A percentile compares a stretch with the other conserved stretches of the same genome.
Conservation (phyloP, 2,329 filamentous ascomycete species). For the Hortaea sp. region DNA sequence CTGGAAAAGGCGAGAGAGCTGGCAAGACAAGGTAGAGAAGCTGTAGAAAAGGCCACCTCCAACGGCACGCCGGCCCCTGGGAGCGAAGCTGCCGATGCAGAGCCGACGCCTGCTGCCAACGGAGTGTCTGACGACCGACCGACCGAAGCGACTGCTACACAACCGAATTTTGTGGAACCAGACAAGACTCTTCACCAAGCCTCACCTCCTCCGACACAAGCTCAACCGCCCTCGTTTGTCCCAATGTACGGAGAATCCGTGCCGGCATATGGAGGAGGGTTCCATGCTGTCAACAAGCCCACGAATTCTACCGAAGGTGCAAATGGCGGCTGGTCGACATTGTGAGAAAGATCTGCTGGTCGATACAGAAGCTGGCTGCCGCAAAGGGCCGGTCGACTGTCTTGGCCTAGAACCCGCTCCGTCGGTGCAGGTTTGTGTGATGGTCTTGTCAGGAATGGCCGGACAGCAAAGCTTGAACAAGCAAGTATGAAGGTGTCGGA, state of each 20-base stretch:
- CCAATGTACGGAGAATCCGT: not conserved
- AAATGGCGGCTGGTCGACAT: not conserved
- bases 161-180: no score
- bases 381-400: no score
- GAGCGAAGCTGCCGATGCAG: not conserved
- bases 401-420: no score
- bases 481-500: no score
- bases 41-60: not conserved
- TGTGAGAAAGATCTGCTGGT: no score
- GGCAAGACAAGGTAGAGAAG: slow-evolving; percentile 19
- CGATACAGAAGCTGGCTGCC: no score
- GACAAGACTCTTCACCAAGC: no score
- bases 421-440: no score
- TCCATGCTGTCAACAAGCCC: slow-evolving; percentile 7
- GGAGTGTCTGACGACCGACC: not conserved
- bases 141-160: not conserved
- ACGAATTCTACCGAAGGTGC: not conserved
- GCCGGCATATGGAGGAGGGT: slow-evolving; percentile 1
- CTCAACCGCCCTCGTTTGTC: not conserved
- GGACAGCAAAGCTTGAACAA: no score
- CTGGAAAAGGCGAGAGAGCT: slow-evolving; percentile 21
- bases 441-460: no score
- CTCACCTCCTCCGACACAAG: not conserved
- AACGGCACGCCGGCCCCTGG: slow-evolving; percentile 8
- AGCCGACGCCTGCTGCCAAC: not conserved